phyloP scores from a whole-genome alignment of 306 rosid genomes.

The Cajanus cajan region DNA sequence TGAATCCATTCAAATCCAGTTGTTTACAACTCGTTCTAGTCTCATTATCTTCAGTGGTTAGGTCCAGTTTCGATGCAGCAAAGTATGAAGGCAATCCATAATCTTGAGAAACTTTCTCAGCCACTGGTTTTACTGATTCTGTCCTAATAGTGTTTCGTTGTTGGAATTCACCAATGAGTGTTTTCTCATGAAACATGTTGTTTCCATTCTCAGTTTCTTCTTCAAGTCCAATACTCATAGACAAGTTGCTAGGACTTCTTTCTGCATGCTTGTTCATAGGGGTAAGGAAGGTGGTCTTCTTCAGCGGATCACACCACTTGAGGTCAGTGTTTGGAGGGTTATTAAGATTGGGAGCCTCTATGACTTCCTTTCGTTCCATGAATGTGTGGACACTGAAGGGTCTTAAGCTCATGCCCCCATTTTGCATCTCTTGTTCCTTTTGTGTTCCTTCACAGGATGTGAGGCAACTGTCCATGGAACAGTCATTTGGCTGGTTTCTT shows the following conservation, averaged over 20 bases:
- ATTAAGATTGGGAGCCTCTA: slow-evolving; percentile 28
- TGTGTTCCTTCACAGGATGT: slow-evolving; percentile 69
- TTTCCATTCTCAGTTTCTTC: slow-evolving; percentile 38
- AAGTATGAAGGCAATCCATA: slow-evolving; percentile 46
- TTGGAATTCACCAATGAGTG: slow-evolving; percentile 31
- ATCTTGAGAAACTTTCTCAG: slow-evolving; percentile 34
- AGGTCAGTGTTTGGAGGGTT: slow-evolving; percentile 22
- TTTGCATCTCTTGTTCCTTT: slow-evolving; percentile 57
- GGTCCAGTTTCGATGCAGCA: slow-evolving; percentile 52
- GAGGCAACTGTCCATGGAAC: slow-evolving; percentile 77
- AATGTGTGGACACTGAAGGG: slow-evolving; percentile 34
- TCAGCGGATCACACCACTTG: slow-evolving; percentile 43
- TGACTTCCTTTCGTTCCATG: slow-evolving; percentile 39
- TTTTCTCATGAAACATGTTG: slow-evolving; percentile 21
- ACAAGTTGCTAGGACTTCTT: slow-evolving; percentile 46
- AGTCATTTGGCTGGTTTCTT: slow-evolving; percentile 51
- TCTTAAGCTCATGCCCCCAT: slow-evolving; percentile 41
- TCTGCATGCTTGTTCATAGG: slow-evolving; percentile 31
- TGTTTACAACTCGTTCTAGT: slow-evolving; percentile 54
- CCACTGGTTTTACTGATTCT: slow-evolving; percentile 24
- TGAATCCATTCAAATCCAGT: slow-evolving; percentile 75
- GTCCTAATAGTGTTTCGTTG: slow-evolving; percentile 14
- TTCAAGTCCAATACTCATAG: slow-evolving; percentile 58
- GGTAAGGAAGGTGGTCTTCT: slow-evolving; percentile 34
- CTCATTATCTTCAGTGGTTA: slow-evolving; percentile 57